Evolutionary conservation across 179 eudicot species (phyloP).

Genomic region (Patellifolia procumbens): DNA sequence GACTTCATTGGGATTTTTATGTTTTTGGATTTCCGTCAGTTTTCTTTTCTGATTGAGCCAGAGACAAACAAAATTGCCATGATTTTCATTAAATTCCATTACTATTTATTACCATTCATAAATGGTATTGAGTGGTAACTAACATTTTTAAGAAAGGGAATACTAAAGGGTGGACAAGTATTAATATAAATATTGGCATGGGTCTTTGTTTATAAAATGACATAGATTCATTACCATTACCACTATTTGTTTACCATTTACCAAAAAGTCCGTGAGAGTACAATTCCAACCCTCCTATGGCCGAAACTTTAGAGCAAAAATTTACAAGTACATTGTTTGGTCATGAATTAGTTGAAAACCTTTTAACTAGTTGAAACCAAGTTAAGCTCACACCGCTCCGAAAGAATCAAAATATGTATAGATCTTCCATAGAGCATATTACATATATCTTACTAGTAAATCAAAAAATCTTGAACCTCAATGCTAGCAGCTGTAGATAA

Average conservation of each 20-base stretch:
- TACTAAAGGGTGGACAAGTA: neutral
- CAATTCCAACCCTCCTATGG: neutral
- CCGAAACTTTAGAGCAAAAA: neutral
- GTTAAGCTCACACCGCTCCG: neutral
- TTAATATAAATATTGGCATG: neutral
- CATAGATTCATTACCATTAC: neutral
- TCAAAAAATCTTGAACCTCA: neutral
- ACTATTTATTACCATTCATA: neutral
- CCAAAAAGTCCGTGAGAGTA: neutral
- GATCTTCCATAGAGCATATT: neutral
- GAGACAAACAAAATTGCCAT: too few species aligned
- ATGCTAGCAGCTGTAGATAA: constrained; percentile 10
- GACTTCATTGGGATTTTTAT: too few species aligned
- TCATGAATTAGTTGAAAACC: neutral
- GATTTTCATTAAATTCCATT: neutral
- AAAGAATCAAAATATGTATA: neutral
- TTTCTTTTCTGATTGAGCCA: too few species aligned
- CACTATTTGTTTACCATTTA: neutral
- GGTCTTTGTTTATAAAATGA: neutral
- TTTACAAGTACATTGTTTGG: neutral
- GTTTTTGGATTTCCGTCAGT: too few species aligned
- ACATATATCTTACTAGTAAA: neutral
- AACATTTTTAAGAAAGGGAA: neutral
- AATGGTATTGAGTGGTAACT: neutral
- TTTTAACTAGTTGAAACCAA: neutral